A percentile compares a stretch with the other conserved stretches of the same genome.
Evolutionary conservation across 805 yeast species (phyloP).

Genomic region (Wickerhamiella allomyrinae): DNA sequence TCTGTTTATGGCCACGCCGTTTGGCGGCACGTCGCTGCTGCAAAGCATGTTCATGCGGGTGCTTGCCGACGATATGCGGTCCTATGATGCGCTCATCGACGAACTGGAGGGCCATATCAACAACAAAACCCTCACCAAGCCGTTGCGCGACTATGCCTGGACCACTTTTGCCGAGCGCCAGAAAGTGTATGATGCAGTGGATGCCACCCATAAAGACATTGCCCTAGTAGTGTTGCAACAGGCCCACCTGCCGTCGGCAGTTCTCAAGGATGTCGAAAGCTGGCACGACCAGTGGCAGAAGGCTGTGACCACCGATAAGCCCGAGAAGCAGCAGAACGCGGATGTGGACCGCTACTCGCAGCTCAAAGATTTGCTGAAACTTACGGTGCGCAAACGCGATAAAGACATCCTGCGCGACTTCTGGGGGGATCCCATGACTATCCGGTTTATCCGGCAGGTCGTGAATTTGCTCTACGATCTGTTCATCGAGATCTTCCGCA

Average conservation of each 20-base stretch:
- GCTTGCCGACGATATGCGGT: conserved; percentile 58
- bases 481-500: conserved; percentile 49
- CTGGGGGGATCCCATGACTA: conserved; percentile 76
- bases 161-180: conserved; percentile 18
- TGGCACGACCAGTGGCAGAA: conserved; percentile 27
- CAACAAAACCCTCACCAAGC: conserved; percentile 14
- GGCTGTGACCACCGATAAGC: conserved; percentile 19
- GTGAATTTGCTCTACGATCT: conserved; percentile 64
- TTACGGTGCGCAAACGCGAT: conserved; percentile 56
- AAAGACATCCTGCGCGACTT: conserved; percentile 58
- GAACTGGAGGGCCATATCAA: conserved; percentile 31
- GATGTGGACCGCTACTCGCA: conserved; percentile 36
- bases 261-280: conserved; percentile 12
- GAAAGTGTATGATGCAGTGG: conserved; percentile 20
- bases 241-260: conserved; percentile 7
- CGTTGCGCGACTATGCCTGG: conserved; percentile 15
- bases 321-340: conserved; percentile 10
- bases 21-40: conserved; percentile 51
- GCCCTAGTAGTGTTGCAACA: conserved; percentile 12
- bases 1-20: conserved; percentile 65
- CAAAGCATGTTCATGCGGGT: conserved; percentile 63
- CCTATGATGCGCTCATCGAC: conserved; percentile 40
- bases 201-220: conserved; percentile 13
- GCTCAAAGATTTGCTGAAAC: conserved; percentile 46
- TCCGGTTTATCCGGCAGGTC: conserved; percentile 58